Conservation (phyloP, 768 basidiomycete genomes). For the Lyophyllum decastes region DNA sequence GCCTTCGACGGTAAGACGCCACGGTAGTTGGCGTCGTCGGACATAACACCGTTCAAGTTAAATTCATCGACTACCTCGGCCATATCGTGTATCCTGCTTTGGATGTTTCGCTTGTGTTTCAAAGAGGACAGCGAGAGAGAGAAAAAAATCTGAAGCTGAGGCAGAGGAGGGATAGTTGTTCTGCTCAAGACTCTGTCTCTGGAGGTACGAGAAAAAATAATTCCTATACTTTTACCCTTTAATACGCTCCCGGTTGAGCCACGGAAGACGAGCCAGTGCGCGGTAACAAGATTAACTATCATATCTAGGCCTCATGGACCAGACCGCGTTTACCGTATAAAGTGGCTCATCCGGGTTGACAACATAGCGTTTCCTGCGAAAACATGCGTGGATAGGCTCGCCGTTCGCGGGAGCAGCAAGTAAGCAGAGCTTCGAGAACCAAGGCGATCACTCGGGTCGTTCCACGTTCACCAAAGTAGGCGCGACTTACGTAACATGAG, state of each 20-base stretch:
- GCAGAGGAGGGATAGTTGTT: background rate
- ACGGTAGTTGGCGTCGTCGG: conserved; percentile 3
- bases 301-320: background rate
- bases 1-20: conserved; percentile 10
- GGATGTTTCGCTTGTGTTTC: background rate
- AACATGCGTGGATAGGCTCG: background rate
- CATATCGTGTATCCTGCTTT: background rate
- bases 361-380: background rate
- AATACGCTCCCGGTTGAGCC: background rate
- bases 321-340: background rate
- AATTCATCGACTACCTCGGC: background rate
- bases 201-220: background rate
- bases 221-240: background rate
- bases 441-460: background rate
- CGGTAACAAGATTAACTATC: background rate
- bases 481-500: background rate
- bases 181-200: background rate
- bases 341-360: background rate
- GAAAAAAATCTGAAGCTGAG: background rate
- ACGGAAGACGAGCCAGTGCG: background rate
- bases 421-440: background rate
- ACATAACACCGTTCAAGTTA: background rate
- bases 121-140: background rate
- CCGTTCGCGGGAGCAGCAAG: background rate
- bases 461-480: background rate